Conservation (phyloP, 1,284 basidiomycete genomes). For the Rhodotorula sp. region DNA sequence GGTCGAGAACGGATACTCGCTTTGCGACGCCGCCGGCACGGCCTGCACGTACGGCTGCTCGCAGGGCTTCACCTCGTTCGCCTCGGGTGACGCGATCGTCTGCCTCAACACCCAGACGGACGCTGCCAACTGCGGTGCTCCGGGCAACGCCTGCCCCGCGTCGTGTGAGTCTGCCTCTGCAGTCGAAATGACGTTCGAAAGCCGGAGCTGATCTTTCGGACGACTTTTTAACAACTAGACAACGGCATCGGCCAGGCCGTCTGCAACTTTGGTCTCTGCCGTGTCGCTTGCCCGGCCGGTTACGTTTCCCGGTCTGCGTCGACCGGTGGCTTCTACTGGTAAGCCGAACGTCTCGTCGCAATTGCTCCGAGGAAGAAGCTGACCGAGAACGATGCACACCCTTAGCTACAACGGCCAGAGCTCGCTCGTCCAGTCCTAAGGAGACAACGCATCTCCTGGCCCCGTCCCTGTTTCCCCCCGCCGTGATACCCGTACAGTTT, state of each 20-base stretch:
- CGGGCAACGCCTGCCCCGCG: conserved; percentile 21
- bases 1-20: conserved; percentile 23
- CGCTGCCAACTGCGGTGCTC: conserved; percentile 20
- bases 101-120: conserved; percentile 17
- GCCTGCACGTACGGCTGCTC: conserved; percentile 24
- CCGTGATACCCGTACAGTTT: not conserved
- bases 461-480: too few relatives aligned
- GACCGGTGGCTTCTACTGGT: conserved; percentile 27
- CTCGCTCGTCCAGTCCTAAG: conserved; percentile 5
- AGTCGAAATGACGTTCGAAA: too few relatives aligned
- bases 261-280: conserved; percentile 19
- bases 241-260: conserved; percentile 24
- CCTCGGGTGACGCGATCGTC: not conserved
- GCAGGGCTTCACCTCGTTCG: conserved; percentile 15
- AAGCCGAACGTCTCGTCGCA: not conserved
- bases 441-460: not conserved
- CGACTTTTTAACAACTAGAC: not conserved
- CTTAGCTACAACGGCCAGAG: conserved; percentile 13
- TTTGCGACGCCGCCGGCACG: conserved; percentile 18
- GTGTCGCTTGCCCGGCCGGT: conserved; percentile 19
- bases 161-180: conserved; percentile 15
- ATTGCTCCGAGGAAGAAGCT: not conserved
- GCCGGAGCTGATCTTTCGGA: not conserved
- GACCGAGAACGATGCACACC: too few relatives aligned
- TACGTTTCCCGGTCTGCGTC: conserved; percentile 18